Conservation (phyloP, 2,329 filamentous ascomycete species). For the Septoria linicola region DNA sequence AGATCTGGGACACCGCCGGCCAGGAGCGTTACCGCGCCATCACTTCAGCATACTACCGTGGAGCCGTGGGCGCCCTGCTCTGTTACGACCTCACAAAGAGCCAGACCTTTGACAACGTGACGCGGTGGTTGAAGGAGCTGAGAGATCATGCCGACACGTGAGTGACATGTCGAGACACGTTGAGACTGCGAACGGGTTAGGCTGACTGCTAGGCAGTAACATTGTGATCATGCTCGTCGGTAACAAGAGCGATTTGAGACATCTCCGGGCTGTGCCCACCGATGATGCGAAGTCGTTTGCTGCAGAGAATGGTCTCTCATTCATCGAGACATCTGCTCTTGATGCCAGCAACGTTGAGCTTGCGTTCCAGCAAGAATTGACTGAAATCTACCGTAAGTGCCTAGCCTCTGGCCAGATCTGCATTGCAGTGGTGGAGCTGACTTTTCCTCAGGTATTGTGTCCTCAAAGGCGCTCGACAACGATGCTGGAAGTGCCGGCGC, state of each 20-base stretch:
- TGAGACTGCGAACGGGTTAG: background rate
- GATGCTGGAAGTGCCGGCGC: constrained; percentile 38
- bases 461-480: constrained; percentile 91
- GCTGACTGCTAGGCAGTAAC: constrained; percentile 70
- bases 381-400: constrained; percentile 83
- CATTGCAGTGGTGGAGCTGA: background rate
- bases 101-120: constrained; percentile 53
- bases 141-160: constrained; percentile 89
- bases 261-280: constrained; percentile 92
- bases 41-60: constrained; percentile 84
- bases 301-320: constrained; percentile 61
- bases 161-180: constrained; percentile 62
- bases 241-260: constrained; percentile 99
- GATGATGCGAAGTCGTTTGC: constrained; percentile 98
- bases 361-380: constrained; percentile 79
- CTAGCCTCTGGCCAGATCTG: background rate
- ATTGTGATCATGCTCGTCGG: constrained; percentile 99
- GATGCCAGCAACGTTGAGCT: constrained; percentile 99
- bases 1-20: constrained; percentile 99
- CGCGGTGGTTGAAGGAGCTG: constrained; percentile 97
- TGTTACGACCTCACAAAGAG: constrained; percentile 65
- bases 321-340: constrained; percentile 98
- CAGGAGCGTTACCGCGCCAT: constrained; percentile 99
- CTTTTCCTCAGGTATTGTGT: constrained; percentile 70
- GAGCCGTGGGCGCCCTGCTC: constrained; percentile 92